Evolutionary conservation across 345 rosid genomes (phyloP).

Genomic region (Isatis tinctoria): DNA sequence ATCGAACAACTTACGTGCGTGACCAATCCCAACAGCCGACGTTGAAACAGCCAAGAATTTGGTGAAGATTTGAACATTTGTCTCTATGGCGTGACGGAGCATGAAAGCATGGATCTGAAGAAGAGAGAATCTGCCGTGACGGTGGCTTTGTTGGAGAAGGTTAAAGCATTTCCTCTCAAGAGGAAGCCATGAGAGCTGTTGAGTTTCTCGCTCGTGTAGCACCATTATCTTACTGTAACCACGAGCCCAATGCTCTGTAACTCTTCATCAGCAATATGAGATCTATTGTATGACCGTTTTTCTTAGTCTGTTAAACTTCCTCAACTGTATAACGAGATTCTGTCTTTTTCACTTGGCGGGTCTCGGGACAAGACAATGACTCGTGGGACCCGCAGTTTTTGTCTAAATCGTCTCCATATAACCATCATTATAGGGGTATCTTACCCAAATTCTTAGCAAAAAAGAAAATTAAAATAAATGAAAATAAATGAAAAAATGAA

Average conservation of each 20-base stretch:
- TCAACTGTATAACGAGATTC: neutral
- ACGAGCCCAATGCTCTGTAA: neutral
- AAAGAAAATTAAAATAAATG: too few species aligned
- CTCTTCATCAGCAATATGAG: neutral
- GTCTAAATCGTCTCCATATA: too few species aligned
- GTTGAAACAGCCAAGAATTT: slow-evolving; percentile 46
- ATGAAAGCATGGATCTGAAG: slow-evolving; percentile 65
- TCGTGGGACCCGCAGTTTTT: neutral
- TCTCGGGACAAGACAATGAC: neutral
- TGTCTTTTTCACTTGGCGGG: neutral
- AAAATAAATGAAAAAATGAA: too few species aligned
- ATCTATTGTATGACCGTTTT: neutral
- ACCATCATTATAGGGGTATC: too few species aligned
- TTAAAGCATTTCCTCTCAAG: slow-evolving; percentile 50
- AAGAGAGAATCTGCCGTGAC: slow-evolving; percentile 29
- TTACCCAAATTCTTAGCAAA: too few species aligned
- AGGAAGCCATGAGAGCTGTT: slow-evolving; percentile 39
- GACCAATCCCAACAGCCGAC: slow-evolving; percentile 29
- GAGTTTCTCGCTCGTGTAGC: slow-evolving; percentile 21
- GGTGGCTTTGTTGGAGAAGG: slow-evolving; percentile 42
- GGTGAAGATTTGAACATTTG: slow-evolving; percentile 56
- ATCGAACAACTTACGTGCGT: slow-evolving; percentile 63
- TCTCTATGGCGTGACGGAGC: slow-evolving; percentile 50
- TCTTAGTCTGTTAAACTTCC: too few species aligned
- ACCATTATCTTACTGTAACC: neutral